Percentiles rank a stretch among this genome's conserved stretches.
phyloP scores from a whole-genome alignment of 768 basidiomycete species.

The Lactifluus volemus region DNA sequence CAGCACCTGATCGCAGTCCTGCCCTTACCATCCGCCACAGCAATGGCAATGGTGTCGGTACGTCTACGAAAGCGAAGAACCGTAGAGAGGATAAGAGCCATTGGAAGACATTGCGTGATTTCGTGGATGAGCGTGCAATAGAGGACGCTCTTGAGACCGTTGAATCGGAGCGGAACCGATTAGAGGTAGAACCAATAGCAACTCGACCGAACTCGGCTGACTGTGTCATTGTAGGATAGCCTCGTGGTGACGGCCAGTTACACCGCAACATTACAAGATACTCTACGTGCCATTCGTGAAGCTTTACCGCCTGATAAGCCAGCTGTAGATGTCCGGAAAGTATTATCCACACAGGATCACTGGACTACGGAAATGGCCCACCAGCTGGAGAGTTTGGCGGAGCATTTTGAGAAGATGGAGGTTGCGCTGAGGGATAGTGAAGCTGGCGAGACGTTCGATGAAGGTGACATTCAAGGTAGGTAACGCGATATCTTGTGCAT shows the following conservation, averaged over 20 bases:
- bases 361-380: conserved; percentile 60
- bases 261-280: conserved; percentile 49
- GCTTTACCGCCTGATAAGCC: conserved; percentile 37
- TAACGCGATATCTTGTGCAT: background rate
- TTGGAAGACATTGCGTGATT: conserved; percentile 82
- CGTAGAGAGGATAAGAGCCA: conserved; percentile 38
- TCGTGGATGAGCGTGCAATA: conserved; percentile 75
- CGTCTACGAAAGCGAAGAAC: conserved; percentile 14
- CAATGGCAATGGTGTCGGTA: conserved; percentile 13
- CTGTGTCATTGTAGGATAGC: conserved; percentile 39
- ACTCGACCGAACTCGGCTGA: conserved; percentile 17
- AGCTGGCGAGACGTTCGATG: conserved; percentile 54
- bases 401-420: conserved; percentile 74
- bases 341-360: conserved; percentile 47
- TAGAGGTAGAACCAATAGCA: conserved; percentile 49
- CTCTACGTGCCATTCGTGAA: conserved; percentile 47
- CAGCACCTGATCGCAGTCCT: conserved; percentile 30
- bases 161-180: conserved; percentile 54
- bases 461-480: conserved; percentile 62
- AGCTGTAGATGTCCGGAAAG: conserved; percentile 36
- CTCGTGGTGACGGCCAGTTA: conserved; percentile 57
- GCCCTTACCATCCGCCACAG: conserved; percentile 32
- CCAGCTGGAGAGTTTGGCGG: conserved; percentile 60
- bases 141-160: conserved; percentile 69
- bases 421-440: conserved; percentile 58